Evolutionary conservation across 2,329 filamentous ascomycete species (phyloP).

Genomic region (Claviceps spartinae): DNA sequence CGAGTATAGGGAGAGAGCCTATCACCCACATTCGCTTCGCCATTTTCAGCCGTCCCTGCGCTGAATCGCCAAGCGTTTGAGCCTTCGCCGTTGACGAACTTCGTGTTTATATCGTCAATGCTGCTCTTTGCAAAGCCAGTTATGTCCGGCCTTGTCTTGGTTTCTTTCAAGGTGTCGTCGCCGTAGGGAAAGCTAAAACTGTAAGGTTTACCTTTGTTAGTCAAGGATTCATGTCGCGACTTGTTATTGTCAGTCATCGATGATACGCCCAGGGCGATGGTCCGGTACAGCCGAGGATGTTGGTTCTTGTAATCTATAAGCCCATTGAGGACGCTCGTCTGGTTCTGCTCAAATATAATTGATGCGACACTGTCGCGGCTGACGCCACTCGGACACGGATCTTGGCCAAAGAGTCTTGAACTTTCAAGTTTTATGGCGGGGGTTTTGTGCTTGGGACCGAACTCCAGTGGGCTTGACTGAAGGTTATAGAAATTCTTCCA

Average conservation of each 20-base stretch:
- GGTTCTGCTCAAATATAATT: constrained; percentile 27
- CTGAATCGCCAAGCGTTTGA: constrained; percentile 36
- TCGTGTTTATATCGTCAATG: constrained; percentile 48
- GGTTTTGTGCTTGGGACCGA: background rate
- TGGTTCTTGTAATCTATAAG: constrained; percentile 21
- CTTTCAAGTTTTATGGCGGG: constrained; percentile 4
- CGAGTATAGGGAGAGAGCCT: constrained; percentile 27
- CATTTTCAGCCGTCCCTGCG: constrained; percentile 27
- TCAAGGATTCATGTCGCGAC: constrained; percentile 9
- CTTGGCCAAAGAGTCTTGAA: constrained; percentile 2
- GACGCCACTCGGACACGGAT: constrained; percentile 20
- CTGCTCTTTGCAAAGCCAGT: constrained; percentile 34
- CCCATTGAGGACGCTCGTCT: constrained; percentile 22
- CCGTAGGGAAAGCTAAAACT: constrained; percentile 39
- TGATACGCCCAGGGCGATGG: background rate
- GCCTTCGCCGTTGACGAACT: constrained; percentile 38
- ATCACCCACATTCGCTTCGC: constrained; percentile 16
- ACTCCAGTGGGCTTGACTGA: constrained; percentile 6
- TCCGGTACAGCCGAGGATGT: constrained; percentile 1
- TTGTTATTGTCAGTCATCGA: background rate
- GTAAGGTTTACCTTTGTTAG: constrained; percentile 20
- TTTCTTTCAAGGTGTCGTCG: constrained; percentile 25
- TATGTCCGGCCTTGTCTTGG: constrained; percentile 10
- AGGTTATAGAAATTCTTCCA: constrained; percentile 6
- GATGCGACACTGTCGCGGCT: constrained; percentile 12